phyloP scores from a whole-genome alignment of 2,329 filamentous ascomycete species.

The Cladosporium oxysporum region DNA sequence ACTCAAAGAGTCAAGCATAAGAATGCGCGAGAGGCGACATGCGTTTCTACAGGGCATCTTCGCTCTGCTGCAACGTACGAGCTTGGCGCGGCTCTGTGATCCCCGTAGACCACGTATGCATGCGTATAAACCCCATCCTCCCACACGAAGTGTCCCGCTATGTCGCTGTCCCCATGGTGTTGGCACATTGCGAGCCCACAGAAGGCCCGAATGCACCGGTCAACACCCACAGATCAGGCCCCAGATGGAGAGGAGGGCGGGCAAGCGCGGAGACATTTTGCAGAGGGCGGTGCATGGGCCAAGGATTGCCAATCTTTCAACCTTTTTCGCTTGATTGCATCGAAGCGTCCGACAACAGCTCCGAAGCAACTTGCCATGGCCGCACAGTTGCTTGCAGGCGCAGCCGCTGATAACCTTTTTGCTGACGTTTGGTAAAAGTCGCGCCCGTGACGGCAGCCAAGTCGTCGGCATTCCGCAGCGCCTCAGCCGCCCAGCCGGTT shows the following conservation, averaged over 20 bases:
- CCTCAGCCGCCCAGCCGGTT: neutral
- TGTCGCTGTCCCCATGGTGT: constrained; percentile 11
- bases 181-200: constrained; percentile 15
- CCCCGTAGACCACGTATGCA: neutral
- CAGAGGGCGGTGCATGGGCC: constrained; percentile 7
- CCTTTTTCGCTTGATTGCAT: neutral
- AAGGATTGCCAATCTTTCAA: constrained; percentile 11
- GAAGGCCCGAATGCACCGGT: constrained; percentile 15
- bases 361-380: constrained; percentile 4
- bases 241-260: constrained; percentile 14
- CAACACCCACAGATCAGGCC: neutral
- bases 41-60: constrained; percentile 5
- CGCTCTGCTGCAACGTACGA: neutral
- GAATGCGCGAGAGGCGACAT: neutral
- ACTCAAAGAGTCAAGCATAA: neutral
- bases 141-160: constrained; percentile 5
- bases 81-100: constrained; percentile 4
- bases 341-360: constrained; percentile 13
- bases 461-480: neutral
- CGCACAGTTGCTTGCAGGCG: neutral
- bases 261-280: constrained; percentile 9
- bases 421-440: neutral
- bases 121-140: constrained; percentile 3
- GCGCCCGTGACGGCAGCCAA: constrained; percentile 15
- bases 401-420: neutral